Evolutionary conservation across 495 filamentous ascomycete species (phyloP).

Genomic region (Talaromyces ruber): DNA sequence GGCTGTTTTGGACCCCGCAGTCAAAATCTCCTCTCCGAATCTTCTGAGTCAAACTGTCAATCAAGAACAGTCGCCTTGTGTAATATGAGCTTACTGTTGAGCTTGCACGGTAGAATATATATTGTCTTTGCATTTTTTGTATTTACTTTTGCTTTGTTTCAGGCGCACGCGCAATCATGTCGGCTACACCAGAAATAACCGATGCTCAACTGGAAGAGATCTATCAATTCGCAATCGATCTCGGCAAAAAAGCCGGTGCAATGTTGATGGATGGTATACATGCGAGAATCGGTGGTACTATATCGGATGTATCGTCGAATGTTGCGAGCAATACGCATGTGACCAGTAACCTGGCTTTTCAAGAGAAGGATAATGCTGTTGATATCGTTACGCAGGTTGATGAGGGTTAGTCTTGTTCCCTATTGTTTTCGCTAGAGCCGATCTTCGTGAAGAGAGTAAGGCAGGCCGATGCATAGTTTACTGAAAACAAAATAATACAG

Average conservation of each 20-base stretch:
- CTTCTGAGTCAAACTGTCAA: background rate
- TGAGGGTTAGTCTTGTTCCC: conserved; percentile 39
- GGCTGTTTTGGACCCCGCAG: background rate
- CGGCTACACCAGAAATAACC: background rate
- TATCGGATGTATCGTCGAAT: conserved; percentile 16
- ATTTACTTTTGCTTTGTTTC: background rate
- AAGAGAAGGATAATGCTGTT: conserved; percentile 58
- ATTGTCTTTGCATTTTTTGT: background rate
- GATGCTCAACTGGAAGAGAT: conserved; percentile 44
- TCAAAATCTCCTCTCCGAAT: background rate
- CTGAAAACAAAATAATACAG: background rate
- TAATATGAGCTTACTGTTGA: background rate
- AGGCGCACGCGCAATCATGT: background rate
- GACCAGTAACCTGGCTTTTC: conserved; percentile 15
- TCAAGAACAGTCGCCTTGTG: background rate
- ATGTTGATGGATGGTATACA: conserved; percentile 45
- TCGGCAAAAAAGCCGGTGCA: conserved; percentile 54
- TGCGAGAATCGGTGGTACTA: conserved; percentile 32
- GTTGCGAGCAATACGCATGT: conserved; percentile 1
- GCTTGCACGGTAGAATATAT: background rate
- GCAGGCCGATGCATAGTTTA: background rate
- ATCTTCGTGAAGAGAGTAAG: background rate
- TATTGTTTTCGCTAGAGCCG: background rate
- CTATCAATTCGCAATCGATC: conserved; percentile 55
- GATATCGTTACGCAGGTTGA: conserved; percentile 67